Conservation (phyloP, 176 grass and related monocot species). For the Cenchrus americanus region DNA sequence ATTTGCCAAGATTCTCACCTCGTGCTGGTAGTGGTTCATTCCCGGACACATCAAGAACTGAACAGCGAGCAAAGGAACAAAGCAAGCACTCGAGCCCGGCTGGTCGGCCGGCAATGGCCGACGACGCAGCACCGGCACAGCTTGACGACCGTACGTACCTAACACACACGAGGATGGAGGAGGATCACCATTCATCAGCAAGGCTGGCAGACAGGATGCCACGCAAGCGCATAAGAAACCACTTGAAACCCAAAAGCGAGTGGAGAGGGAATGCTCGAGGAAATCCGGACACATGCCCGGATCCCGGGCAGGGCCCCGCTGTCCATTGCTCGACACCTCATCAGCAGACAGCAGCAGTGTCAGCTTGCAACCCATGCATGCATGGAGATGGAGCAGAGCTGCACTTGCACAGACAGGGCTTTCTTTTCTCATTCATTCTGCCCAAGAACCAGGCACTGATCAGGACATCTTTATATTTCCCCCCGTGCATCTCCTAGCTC, state of each 20-base stretch:
- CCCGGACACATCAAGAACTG: too few species aligned
- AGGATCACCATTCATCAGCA: not conserved
- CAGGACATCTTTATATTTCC: constrained; percentile 2
- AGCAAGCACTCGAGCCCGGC: not conserved
- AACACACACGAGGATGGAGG: constrained; percentile 9
- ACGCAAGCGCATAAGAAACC: constrained; percentile 11
- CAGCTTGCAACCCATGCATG: constrained; percentile 22
- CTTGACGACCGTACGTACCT: not conserved
- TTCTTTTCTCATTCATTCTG: constrained; percentile 31
- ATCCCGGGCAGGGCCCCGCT: constrained; percentile 18
- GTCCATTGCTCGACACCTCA: constrained; percentile 33
- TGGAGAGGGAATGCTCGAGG: not conserved
- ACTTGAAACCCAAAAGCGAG: not conserved
- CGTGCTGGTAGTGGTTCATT: not conserved
- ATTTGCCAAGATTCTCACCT: not conserved
- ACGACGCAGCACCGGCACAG: not conserved
- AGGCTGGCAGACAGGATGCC: constrained; percentile 28
- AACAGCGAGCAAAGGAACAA: not conserved
- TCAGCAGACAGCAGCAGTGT: not conserved
- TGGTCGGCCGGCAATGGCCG: not conserved
- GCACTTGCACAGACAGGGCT: not conserved
- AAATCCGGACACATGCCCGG: constrained; percentile 44
- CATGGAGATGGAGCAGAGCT: not conserved
- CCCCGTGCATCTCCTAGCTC: not conserved
- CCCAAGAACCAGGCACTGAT: constrained; percentile 25